phyloP scores from a whole-genome alignment of 768 basidiomycete genomes.

The Lactarius sanguifluus region DNA sequence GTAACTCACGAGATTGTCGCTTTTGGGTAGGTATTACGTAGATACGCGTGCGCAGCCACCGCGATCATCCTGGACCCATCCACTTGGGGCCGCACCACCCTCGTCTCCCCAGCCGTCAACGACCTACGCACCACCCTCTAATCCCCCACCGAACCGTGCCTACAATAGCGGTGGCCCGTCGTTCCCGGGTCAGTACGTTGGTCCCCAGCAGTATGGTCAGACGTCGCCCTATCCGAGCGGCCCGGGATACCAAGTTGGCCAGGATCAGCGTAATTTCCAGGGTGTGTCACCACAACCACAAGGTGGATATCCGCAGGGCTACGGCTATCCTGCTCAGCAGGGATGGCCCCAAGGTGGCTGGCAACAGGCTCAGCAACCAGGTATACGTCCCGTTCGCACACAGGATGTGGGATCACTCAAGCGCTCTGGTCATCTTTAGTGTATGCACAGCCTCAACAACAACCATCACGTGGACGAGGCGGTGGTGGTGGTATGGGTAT shows the following conservation, averaged over 20 bases:
- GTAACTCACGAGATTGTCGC: background rate
- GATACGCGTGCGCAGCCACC: conserved; percentile 63
- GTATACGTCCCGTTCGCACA: conserved; percentile 1
- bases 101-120: conserved; percentile 38
- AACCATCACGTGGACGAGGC: background rate
- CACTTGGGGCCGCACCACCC: conserved; percentile 50
- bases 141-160: conserved; percentile 48
- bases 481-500: conserved; percentile 10
- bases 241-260: conserved; percentile 27
- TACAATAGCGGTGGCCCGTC: conserved; percentile 26
- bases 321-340: conserved; percentile 29
- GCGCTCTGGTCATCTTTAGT: conserved; percentile 6
- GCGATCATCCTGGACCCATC: conserved; percentile 68
- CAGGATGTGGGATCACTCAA: conserved; percentile 2
- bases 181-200: conserved; percentile 32
- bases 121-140: conserved; percentile 38
- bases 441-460: conserved; percentile 15
- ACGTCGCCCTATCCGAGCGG: conserved; percentile 30
- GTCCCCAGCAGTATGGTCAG: conserved; percentile 22
- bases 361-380: conserved; percentile 22
- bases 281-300: background rate
- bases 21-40: conserved; percentile 66
- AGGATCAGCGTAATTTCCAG: background rate
- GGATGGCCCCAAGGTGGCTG: conserved; percentile 25
- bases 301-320: background rate